phyloP scores from a whole-genome alignment of 2,329 filamentous ascomycete species.

The Chlorencoelia australis region DNA sequence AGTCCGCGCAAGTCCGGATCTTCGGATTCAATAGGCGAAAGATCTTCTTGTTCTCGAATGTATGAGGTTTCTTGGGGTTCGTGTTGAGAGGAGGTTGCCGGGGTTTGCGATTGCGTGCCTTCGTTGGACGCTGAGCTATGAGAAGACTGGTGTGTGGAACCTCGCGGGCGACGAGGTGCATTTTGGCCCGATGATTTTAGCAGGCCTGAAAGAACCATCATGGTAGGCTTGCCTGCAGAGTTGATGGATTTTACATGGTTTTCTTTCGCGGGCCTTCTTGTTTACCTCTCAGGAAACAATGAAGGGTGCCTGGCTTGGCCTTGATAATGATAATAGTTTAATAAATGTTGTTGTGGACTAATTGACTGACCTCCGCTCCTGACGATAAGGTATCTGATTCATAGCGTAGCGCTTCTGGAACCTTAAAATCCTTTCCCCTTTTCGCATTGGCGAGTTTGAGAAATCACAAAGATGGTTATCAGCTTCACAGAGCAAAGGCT shows the following conservation, averaged over 20 bases:
- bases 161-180: conserved; percentile 13
- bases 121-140: conserved; percentile 11
- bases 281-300: too few relatives aligned
- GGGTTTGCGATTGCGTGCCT: conserved; percentile 25
- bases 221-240: conserved; percentile 27
- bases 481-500: too few relatives aligned
- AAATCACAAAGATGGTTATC: too few relatives aligned
- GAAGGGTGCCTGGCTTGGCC: not conserved
- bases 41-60: conserved; percentile 46
- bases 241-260: conserved; percentile 19
- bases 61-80: conserved; percentile 28
- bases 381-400: not conserved
- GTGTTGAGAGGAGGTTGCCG: conserved; percentile 11
- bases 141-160: conserved; percentile 18
- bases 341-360: not conserved
- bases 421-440: too few relatives aligned
- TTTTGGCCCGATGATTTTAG: conserved; percentile 34
- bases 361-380: not conserved
- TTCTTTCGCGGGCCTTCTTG: too few relatives aligned
- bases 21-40: conserved; percentile 38
- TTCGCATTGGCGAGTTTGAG: too few relatives aligned
- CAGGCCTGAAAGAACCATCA: conserved; percentile 41
- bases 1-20: conserved; percentile 56
- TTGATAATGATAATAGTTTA: not conserved
- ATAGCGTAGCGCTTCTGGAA: not conserved